Percentiles rank a stretch among this genome's conserved stretches.
phyloP scores from a whole-genome alignment of 2,329 filamentous ascomycete genomes.

The Moelleriella libera region DNA sequence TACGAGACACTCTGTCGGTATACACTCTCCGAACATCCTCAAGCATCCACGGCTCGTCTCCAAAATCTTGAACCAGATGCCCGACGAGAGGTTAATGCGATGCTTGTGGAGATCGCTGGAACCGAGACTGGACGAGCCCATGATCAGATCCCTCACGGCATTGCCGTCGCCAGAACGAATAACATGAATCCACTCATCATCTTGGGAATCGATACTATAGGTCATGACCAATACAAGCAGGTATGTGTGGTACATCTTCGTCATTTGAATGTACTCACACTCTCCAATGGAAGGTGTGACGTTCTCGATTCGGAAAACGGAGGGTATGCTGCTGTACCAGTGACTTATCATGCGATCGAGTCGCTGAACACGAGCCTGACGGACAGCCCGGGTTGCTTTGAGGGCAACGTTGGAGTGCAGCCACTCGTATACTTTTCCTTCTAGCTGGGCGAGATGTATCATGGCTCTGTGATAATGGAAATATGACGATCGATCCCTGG shows the following conservation, averaged over 20 bases:
- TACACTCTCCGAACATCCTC: slow-evolving; percentile 14
- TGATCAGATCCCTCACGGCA: slow-evolving; percentile 10
- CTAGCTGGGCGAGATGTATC: slow-evolving; percentile 23
- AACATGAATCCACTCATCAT: slow-evolving; percentile 21
- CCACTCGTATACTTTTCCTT: slow-evolving; percentile 25
- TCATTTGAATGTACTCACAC: slow-evolving; percentile 18
- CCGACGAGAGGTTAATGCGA: slow-evolving; percentile 10
- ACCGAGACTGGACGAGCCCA: background rate
- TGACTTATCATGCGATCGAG: slow-evolving; percentile 18
- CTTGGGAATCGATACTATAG: slow-evolving; percentile 23
- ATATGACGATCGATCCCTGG: slow-evolving; percentile 15
- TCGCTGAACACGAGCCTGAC: slow-evolving; percentile 13
- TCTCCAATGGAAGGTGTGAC: slow-evolving; percentile 14
- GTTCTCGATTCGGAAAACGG: slow-evolving; percentile 18
- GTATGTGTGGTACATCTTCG: slow-evolving; percentile 22
- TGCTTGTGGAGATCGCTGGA: background rate
- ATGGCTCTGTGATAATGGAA: slow-evolving; percentile 25
- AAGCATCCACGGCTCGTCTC: slow-evolving; percentile 19
- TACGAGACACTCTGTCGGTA: slow-evolving; percentile 16
- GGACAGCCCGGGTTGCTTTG: slow-evolving; percentile 14
- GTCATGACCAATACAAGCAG: slow-evolving; percentile 19
- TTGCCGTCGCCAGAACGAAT: slow-evolving; percentile 14
- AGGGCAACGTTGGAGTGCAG: slow-evolving; percentile 17
- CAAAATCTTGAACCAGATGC: slow-evolving; percentile 18
- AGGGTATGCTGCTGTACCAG: slow-evolving; percentile 21